Evolutionary conservation across 2,329 filamentous ascomycete genomes (phyloP), one percentile per base, ranked within the genome.

Genomic region (Tolypocladium sp.): DNA sequence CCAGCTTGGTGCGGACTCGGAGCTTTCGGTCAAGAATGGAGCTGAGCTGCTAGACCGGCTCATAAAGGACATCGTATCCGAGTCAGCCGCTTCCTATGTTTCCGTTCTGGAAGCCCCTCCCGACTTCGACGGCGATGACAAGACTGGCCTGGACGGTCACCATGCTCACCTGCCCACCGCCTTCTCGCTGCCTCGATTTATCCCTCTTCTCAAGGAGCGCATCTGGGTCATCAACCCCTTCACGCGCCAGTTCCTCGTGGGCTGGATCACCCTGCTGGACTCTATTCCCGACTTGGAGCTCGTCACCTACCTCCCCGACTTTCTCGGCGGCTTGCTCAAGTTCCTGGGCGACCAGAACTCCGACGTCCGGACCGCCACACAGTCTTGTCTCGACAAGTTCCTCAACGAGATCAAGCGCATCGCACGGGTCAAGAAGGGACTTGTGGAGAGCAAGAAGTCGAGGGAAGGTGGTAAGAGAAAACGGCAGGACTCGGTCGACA

Each of bases 211-310:
- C 25, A 91, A 95, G 72, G 93, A 99, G 70, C 86, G 94, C 56
- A 97, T 99, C 60, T 90, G 90, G 74, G 93, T 97, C 35, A 84
- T 96, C 61, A 97, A 96, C 68, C 92, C 95, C 0, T 97, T 95
- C 70, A 97, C 93, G 4, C 83, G 94, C 56, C 96, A 91, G 17
- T 99, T 99, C 67, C 81, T 99, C 17, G 94, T 99, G 2, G 92
- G 91, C 38, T 99, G 94, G 94, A 91, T 99, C 60, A 95, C 89
- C 4, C 76, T 99, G 20, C 81, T 99, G 25, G 94, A 99, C 72
- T 97, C 92, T 1, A 97, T 99, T 65, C 94, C 94, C 0, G 95
- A 99, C 69, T 79, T 99, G 49, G 95, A 99, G 73, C 84, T 99
- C 25, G 93, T 99, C 42, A 89, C 90, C 4, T 96, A 92, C 71